Base-by-base conservation (phyloP, 1,284 basidiomycete genomes). In the Moniliophthora roreri region DNA sequence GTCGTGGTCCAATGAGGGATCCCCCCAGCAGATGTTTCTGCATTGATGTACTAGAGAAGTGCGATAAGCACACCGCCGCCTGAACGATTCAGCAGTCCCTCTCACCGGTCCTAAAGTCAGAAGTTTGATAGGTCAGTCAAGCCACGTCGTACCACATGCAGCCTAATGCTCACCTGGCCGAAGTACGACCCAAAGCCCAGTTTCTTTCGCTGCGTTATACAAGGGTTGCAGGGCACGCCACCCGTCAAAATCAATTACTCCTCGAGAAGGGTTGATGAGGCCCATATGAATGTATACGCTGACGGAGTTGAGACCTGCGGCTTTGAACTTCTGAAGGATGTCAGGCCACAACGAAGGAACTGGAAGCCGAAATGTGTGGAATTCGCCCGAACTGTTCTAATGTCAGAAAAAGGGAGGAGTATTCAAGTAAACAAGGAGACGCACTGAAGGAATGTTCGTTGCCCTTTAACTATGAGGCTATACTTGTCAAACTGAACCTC, bases 301-400 rank as follows among this genome's bases (percentile, higher is more conserved):
- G 54, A 89, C 75, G 1, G 81, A 79, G 60, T 92, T 93, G 57
- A 93, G 72, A 13, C 91, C 91, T 0, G 87, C 84, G 1, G 89
- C 91, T 60, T 89, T 89, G 58, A 85, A 74, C 66, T 91, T 93
- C 60, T 93, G 83, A 45, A 94, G 78, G 50, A 93, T 84, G 63
- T 94, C 91, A n/a, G 82, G 76, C 91, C 91, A 94, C 51, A 93
- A 67, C 3, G 81, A 81, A 1, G 87, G 87, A 0, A 92, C 87
- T 2, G 91, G 91, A 2, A 93, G 71, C 16, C 91, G 80, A 71
- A 87, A 93, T 0, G 91, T 84, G 62, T 93, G 91, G 64, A 93
- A 91, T 66, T 93, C 91, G 39, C 89, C 89, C 2, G 77, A 78
- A 48, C 77, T 79, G 55, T n/a, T 46, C 34, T 39, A 20, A n/a